Evolutionary conservation across 371 early-diverging fungal genomes (phyloP), one percentile per base, ranked within the genome.

Genomic region (Rhizomucor pusillus): DNA sequence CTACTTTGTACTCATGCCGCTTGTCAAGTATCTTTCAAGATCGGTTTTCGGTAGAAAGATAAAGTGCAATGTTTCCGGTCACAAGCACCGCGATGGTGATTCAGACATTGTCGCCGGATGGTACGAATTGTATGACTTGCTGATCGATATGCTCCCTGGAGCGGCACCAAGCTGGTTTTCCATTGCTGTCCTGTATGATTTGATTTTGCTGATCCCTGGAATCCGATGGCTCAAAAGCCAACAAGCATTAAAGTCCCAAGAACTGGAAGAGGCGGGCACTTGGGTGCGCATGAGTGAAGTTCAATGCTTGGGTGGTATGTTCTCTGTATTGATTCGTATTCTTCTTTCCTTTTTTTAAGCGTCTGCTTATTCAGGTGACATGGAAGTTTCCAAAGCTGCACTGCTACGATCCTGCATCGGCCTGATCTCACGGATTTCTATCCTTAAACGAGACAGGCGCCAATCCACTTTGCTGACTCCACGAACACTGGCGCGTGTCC

Each of bases 251-350:
- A 29, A 29, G 29, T 29, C 29, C 5, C 57, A 60, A 43, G 59
- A 64, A 47, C 33, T 64, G 14, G 47, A 63, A 16, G 54, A 48
- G 35, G 44, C 59, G 5, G 66, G 66, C 34, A 65, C 67, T 9
- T 72, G 72, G 68, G 57, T 72, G 14, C 65, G 72, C 14, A 29
- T 63, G 36, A 61, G 65, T 48, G 72, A 72, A 47, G 49, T 67
- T 12, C 68, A 72, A 53, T 72, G 72, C 29, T 58, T 67, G 11
- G 72, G 72, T 47, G 69, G 69, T 67, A 63, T 37, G 37, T 29
- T 5, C 7, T 25, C 48, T 33, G 18, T 54, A 33, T 13, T 16
- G 18, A 19, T 53, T 47, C 11, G 20, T 23, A n/a, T 41, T 57
- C 2, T 47, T 52, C 41, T 23, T 48, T 20, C 39, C 4, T n/a